Base-by-base conservation (phyloP, 1,284 basidiomycete species). In the Microbotryum violaceum region DNA sequence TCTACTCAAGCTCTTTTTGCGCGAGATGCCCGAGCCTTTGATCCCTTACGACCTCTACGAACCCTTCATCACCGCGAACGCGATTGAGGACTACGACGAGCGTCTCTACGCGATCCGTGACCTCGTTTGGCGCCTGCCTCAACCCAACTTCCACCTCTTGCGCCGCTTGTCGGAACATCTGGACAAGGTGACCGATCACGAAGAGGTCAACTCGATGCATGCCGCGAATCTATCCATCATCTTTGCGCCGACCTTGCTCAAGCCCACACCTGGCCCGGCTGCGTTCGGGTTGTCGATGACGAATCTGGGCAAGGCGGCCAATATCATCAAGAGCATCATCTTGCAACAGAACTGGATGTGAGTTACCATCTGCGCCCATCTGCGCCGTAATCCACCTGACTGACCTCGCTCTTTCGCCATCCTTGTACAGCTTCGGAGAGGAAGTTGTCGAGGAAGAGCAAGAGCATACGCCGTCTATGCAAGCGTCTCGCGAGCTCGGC, bases 161-260 rank as follows among this genome's bases (percentile, higher is more conserved):
- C 84, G 82, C 64, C 82, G 88, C 23, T 81, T 90, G 18, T 79
- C 84, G 12, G 87, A 89, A 70, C 88, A 91, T 75, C 79, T 91
- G n/a, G 87, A 90, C 74, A 82, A 78, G 71, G 85, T 90, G 31
- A 88, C 87, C 9, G 88, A 90, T 70, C 88, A 81, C 73, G 88
- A 91, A 72, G 86, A 88, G 62, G 81, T 84, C 54, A 91, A 90
- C 70, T 86, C 90, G 64, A 90, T 90, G 88, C 88, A 85, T 2
- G 83, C 87, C 0, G 85, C 88, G 67, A 85, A 86, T 7, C 78
- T 90, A 4, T 85, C 88, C 0, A 89, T 88, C 53, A 86, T 89
- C 25, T 89, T 89, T 74, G 87, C 86, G 63, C 88, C 87, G 2
- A 88, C 88, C 70, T 75, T 90, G 46, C 58, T 73, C 42, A 63